Evolutionary conservation across 2,329 filamentous ascomycete genomes (phyloP).

Genomic region (Phoma sp.): DNA sequence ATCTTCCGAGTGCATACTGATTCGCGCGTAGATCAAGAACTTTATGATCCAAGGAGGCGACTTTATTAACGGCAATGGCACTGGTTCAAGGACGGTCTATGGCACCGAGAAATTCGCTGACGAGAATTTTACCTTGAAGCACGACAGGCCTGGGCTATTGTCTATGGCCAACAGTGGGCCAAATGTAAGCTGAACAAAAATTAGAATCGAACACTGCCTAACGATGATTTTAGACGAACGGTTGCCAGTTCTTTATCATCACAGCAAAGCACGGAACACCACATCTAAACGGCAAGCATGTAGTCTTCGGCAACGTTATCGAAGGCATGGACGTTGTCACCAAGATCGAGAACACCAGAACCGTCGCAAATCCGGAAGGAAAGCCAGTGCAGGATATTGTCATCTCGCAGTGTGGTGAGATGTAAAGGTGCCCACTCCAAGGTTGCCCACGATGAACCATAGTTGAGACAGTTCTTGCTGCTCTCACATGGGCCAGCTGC

Average conservation of each 20-base stretch:
- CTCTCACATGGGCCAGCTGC: neutral
- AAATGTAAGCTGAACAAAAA: slow-evolving; percentile 39
- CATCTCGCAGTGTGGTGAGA: slow-evolving; percentile 89
- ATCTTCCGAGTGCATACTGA: slow-evolving; percentile 12
- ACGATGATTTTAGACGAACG: slow-evolving; percentile 65
- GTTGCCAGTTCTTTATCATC: slow-evolving; percentile 97
- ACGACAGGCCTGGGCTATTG: slow-evolving; percentile 79
- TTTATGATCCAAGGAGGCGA: slow-evolving; percentile 99
- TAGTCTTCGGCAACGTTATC: slow-evolving; percentile 90
- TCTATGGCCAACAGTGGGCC: slow-evolving; percentile 74
- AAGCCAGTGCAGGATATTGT: slow-evolving; percentile 84
- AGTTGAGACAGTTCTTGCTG: neutral
- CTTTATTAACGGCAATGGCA: slow-evolving; percentile 92
- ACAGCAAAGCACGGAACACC: slow-evolving; percentile 74
- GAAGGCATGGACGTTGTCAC: slow-evolving; percentile 88
- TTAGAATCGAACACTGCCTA: neutral
- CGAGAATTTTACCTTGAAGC: slow-evolving; percentile 84
- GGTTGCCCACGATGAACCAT: neutral
- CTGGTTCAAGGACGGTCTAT: slow-evolving; percentile 87
- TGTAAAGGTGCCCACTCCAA: slow-evolving; percentile 60
- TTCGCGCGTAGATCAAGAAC: slow-evolving; percentile 73
- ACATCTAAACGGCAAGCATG: slow-evolving; percentile 90
- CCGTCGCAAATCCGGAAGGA: slow-evolving; percentile 67
- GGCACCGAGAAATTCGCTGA: slow-evolving; percentile 84
- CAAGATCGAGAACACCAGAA: slow-evolving; percentile 91